A percentile compares a stretch with the other conserved stretches of the same genome.
phyloP scores from a whole-genome alignment of 257 asterid species.

The Gentiana dahurica region DNA sequence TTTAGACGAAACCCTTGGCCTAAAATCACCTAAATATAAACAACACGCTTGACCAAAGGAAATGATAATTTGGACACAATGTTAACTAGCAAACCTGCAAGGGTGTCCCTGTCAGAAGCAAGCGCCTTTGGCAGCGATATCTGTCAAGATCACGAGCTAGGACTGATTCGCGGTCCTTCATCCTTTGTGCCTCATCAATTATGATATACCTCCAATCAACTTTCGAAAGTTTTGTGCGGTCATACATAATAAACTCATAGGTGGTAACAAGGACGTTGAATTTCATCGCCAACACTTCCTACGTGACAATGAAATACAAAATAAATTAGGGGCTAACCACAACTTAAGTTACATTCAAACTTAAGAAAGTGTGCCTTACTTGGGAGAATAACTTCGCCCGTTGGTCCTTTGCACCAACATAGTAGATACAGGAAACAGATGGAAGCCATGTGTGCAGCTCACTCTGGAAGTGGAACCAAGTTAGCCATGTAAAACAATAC shows the following conservation, averaged over 20 bases:
- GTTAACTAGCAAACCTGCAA: slow-evolving; percentile 55
- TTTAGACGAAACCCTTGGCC: too few species aligned
- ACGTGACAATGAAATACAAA: slow-evolving; percentile 22
- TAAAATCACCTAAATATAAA: not conserved
- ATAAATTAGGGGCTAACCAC: slow-evolving; percentile 4
- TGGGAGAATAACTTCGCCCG: slow-evolving; percentile 85
- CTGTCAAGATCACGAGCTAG: slow-evolving; percentile 99
- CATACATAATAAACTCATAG: slow-evolving; percentile 95
- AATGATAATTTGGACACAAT: not conserved
- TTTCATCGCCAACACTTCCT: slow-evolving; percentile 94
- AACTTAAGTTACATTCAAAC: slow-evolving; percentile 7
- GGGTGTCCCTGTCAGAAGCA: slow-evolving; percentile 98
- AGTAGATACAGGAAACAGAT: slow-evolving; percentile 85
- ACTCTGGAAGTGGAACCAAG: slow-evolving; percentile 48
- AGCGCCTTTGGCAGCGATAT: slow-evolving; percentile 99
- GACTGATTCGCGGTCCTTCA: slow-evolving; percentile 98
- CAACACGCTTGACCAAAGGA: not conserved
- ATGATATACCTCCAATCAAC: slow-evolving; percentile 96
- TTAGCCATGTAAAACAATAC: slow-evolving; percentile 14
- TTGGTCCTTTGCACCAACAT: slow-evolving; percentile 83
- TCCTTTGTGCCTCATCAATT: slow-evolving; percentile 98
- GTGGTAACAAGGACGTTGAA: slow-evolving; percentile 97
- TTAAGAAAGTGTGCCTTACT: slow-evolving; percentile 37
- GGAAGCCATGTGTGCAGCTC: slow-evolving; percentile 97
- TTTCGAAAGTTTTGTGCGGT: slow-evolving; percentile 95